Conservation (phyloP, 1,139 yeast species). For the Debaryomycetaceae sp. region DNA sequence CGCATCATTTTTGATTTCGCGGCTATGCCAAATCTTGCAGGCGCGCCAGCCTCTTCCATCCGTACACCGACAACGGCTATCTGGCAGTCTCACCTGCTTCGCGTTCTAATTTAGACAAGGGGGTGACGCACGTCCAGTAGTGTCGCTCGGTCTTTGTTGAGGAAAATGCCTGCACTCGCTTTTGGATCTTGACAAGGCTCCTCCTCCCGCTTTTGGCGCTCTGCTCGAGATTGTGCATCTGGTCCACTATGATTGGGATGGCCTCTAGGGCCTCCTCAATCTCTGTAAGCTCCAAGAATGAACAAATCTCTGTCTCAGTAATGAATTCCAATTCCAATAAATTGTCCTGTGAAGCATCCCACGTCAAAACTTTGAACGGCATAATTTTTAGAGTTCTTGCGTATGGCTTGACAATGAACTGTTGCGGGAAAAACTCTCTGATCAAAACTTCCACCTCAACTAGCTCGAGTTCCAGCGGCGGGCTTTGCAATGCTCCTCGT, state of each 20-base stretch:
- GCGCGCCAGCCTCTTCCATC: too few relatives aligned
- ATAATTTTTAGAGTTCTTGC: slow-evolving; percentile 26
- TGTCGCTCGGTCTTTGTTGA: slow-evolving; percentile 1
- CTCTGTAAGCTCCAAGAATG: slow-evolving; percentile 24
- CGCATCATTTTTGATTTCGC: too few relatives aligned
- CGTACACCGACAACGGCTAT: too few relatives aligned
- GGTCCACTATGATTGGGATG: slow-evolving; percentile 1
- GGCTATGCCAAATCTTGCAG: too few relatives aligned
- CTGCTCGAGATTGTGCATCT: neutral
- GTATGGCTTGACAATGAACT: slow-evolving; percentile 26
- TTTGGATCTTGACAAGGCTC: slow-evolving; percentile 1
- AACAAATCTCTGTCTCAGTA: slow-evolving; percentile 23
- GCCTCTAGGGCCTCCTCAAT: slow-evolving; percentile 21
- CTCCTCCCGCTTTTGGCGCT: neutral
- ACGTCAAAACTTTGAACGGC: slow-evolving; percentile 19
- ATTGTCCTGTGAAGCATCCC: slow-evolving; percentile 10
- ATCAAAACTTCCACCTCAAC: slow-evolving; percentile 19
- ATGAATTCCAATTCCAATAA: slow-evolving; percentile 21
- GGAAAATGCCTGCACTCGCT: slow-evolving; percentile 1
- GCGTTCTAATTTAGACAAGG: slow-evolving; percentile 3
- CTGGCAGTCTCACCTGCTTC: too few relatives aligned
- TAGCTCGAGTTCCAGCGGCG: neutral
- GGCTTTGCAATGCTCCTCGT: too few relatives aligned
- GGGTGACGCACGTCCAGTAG: slow-evolving; percentile 7
- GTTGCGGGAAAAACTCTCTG: slow-evolving; percentile 16